Conservation (phyloP, 2,329 filamentous ascomycete genomes). For the Monosporascus sp. region DNA sequence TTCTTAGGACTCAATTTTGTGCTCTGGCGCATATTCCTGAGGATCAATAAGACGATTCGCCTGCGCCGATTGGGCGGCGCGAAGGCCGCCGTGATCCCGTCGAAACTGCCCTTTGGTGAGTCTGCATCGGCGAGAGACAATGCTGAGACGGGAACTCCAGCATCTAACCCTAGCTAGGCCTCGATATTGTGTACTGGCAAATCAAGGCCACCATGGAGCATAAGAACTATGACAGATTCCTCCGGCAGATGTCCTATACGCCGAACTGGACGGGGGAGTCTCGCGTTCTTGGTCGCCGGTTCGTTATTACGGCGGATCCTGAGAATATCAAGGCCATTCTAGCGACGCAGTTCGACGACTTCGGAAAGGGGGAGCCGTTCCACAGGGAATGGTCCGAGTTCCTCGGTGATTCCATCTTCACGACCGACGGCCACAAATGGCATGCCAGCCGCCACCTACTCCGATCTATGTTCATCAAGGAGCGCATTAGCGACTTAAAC, state of each 20-base stretch:
- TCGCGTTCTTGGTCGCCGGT: conserved; percentile 47
- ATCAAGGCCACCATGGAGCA: conserved; percentile 47
- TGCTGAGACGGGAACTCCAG: background rate
- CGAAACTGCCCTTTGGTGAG: conserved; percentile 42
- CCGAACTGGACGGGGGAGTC: conserved; percentile 55
- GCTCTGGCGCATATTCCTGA: conserved; percentile 30
- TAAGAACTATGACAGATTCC: conserved; percentile 58
- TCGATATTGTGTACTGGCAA: conserved; percentile 60
- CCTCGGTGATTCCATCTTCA: conserved; percentile 71
- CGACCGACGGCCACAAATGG: conserved; percentile 75
- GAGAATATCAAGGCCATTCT: conserved; percentile 87
- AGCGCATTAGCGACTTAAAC: conserved; percentile 75
- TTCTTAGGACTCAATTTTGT: conserved; percentile 31
- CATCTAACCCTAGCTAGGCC: conserved; percentile 36
- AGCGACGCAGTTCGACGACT: conserved; percentile 81
- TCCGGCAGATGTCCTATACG: conserved; percentile 38
- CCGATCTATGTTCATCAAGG: conserved; percentile 79
- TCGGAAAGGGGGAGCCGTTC: conserved; percentile 74
- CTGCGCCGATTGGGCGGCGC: conserved; percentile 39
- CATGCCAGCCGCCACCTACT: conserved; percentile 76
- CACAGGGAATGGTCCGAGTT: conserved; percentile 71
- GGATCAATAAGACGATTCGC: conserved; percentile 37
- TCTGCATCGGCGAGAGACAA: background rate
- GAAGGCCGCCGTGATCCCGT: conserved; percentile 31
- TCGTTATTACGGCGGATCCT: conserved; percentile 72